Conservation (phyloP, 1,284 basidiomycete genomes). For the Agroathelia rolfsii region DNA sequence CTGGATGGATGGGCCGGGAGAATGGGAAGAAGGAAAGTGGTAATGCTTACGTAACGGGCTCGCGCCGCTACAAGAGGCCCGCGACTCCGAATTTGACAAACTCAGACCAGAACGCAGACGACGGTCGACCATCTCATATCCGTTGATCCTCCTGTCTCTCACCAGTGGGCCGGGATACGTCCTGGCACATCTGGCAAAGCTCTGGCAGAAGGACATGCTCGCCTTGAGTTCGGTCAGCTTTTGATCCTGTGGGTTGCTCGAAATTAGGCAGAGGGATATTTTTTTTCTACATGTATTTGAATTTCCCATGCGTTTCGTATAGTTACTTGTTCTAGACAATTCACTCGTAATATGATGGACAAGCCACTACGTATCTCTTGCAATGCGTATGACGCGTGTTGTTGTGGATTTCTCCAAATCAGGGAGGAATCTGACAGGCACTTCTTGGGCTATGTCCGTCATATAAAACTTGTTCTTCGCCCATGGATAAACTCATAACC, state of each 20-base stretch:
- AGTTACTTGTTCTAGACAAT: no score
- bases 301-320: no score
- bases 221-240: conserved; percentile 72
- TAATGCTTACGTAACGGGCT: conserved; percentile 19
- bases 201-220: conserved; percentile 60
- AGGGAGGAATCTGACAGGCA: background rate
- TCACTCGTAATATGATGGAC: no score
- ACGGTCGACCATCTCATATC: conserved; percentile 38
- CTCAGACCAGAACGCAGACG: conserved; percentile 66
- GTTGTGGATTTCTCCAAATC: background rate
- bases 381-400: background rate
- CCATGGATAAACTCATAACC: no score
- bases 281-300: no score
- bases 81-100: no score
- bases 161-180: no score
- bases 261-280: conserved; percentile 74
- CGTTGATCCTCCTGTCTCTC: conserved; percentile 62
- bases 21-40: conserved; percentile 10
- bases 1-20: conserved; percentile 15
- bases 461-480: background rate
- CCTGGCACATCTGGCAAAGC: conserved; percentile 36
- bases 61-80: no score
- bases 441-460: background rate
- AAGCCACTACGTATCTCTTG: conserved; percentile 1
- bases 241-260: conserved; percentile 46